Base-by-base conservation (phyloP, 805 yeast genomes). In the Candida nitratophila region DNA sequence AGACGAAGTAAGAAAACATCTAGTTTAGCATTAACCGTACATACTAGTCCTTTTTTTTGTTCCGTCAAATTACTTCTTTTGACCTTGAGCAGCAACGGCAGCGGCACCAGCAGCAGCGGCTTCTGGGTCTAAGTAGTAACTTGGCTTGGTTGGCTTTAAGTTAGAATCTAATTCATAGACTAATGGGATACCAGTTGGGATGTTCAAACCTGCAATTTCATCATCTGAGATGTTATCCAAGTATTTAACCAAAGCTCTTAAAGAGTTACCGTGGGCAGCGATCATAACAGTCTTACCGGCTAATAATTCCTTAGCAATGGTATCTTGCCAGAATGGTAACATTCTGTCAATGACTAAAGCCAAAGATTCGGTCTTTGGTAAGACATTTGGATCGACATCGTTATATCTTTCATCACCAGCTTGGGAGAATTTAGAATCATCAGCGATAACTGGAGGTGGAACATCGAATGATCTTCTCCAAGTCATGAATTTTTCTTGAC, bases 81-180 rank as follows among this genome's bases (percentile, higher is more conserved):
- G 75, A 69, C 98, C 98, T 76, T 90, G 98, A 60, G 87, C 87
- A 60, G 97, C 98, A 59, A 90, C 98, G 49, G 96, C 96, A 64
- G 97, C 97, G 55, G 97, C 98, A 78, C 98, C 98, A 45, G 96
- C 96, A 53, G 90, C 96, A 63, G 98, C 98, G 63, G 97, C 98
- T 76, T 88, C 97, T 62, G 98, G 98, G 74, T 90, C 98, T 72
- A 90, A 83, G 83, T 90, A 90, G 80, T 90, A 88, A 59, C 95
- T 81, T 57, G 88, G 85, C 82, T 89, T 89, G 65, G 83, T 74
- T 72, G 97, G 97, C 72, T 80, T 79, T 72, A 90, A 81, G 62
- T 77, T 64, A 44, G 77, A 84, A 67, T 90, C 96, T 64, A 90
- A 81, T 74, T 91, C 97, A 74, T 86, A 91, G 51, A 91, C 96